Conservation (phyloP, 2,329 filamentous ascomycete genomes). For the Aspergillus thermomutatus region DNA sequence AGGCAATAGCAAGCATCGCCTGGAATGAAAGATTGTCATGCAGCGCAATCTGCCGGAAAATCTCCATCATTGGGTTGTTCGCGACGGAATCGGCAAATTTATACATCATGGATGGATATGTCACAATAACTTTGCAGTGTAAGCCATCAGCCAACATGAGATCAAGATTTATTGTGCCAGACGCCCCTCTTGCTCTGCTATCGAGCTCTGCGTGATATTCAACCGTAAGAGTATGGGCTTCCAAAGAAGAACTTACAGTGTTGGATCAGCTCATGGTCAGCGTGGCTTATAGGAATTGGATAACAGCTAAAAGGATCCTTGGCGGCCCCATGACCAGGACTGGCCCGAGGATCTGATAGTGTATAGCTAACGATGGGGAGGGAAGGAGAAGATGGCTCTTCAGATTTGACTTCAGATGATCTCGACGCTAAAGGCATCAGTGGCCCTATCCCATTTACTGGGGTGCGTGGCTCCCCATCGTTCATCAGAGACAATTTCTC, state of each 20-base stretch:
- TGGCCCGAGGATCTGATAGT: constrained; percentile 11
- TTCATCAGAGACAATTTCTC: constrained; percentile 4
- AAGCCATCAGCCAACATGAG: constrained; percentile 11
- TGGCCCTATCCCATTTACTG: constrained; percentile 4
- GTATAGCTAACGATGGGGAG: constrained; percentile 4
- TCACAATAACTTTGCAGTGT: constrained; percentile 26
- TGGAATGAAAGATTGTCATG: constrained; percentile 30
- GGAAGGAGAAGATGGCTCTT: constrained; percentile 6
- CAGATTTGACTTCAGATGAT: constrained; percentile 12
- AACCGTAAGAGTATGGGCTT: neutral
- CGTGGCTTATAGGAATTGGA: constrained; percentile 22
- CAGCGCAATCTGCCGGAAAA: constrained; percentile 28
- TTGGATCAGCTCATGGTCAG: constrained; percentile 28
- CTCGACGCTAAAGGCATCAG: constrained; percentile 8
- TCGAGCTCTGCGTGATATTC: neutral
- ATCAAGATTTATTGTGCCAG: neutral
- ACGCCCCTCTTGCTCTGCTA: neutral
- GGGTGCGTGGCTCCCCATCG: constrained; percentile 5
- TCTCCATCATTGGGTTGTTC: constrained; percentile 29
- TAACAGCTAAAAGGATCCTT: constrained; percentile 28
- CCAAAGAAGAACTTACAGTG: constrained; percentile 25
- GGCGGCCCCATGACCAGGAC: constrained; percentile 14
- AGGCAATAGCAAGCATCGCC: constrained; percentile 33
- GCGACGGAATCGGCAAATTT: constrained; percentile 26
- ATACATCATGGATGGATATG: constrained; percentile 36